A percentile compares a stretch with the other conserved stretches of the same genome.
phyloP scores from a whole-genome alignment of 73 alveolate genomes.

The Tetrahymena thermophila region DNA sequence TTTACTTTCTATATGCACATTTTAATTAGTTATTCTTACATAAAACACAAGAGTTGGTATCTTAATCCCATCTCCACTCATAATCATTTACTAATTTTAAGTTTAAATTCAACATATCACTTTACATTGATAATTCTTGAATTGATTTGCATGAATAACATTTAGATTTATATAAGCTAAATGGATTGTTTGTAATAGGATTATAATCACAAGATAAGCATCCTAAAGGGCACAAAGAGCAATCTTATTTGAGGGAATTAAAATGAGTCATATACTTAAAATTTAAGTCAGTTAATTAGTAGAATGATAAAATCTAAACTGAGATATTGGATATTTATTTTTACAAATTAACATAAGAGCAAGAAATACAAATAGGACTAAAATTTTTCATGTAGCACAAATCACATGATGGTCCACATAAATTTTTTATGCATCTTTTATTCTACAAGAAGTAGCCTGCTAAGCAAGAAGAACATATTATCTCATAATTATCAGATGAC shows the following conservation, averaged over 20 bases:
- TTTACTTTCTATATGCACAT: background rate
- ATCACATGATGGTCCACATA: background rate
- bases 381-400: background rate
- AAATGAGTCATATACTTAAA: background rate
- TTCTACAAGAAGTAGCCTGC: background rate
- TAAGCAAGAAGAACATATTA: background rate
- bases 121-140: background rate
- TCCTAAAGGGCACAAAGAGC: background rate
- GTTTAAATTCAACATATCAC: background rate
- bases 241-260: background rate
- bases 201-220: background rate
- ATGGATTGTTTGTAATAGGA: background rate
- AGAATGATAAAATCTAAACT: background rate
- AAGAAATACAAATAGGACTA: background rate
- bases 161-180: background rate
- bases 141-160: background rate
- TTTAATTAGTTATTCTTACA: background rate
- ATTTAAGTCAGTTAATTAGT: background rate
- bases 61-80: background rate
- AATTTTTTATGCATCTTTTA: background rate
- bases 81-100: background rate
- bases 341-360: background rate
- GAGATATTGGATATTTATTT: background rate
- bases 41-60: background rate
- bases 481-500: background rate